A percentile compares a stretch with the other conserved stretches of the same genome.
Conservation (phyloP, 768 basidiomycete species). For the Phylloporus rhodoxanthus region DNA sequence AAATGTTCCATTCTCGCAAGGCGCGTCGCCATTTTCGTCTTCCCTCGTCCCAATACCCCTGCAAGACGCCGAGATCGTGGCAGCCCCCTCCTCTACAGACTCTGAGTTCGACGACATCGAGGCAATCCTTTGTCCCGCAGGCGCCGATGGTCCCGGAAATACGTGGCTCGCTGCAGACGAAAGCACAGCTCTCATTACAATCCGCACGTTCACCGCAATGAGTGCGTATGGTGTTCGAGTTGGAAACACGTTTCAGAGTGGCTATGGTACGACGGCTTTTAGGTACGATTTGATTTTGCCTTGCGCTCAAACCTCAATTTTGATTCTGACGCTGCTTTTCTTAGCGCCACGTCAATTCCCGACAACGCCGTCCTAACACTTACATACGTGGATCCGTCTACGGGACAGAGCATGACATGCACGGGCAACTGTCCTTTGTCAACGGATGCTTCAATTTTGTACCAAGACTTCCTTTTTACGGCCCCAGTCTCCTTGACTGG, state of each 20-base stretch:
- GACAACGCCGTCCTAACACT: conserved; percentile 78
- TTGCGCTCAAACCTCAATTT: neutral
- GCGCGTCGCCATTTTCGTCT: conserved; percentile 81
- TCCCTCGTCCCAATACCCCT: conserved; percentile 82
- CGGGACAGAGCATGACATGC: conserved; percentile 74
- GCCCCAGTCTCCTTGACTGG: conserved; percentile 69
- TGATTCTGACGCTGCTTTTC: conserved; percentile 7
- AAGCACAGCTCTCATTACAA: conserved; percentile 64
- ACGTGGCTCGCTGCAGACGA: conserved; percentile 82
- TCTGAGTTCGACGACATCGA: conserved; percentile 56
- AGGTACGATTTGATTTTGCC: conserved; percentile 41
- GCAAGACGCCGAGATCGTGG: conserved; percentile 48
- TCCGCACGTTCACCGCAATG: conserved; percentile 68
- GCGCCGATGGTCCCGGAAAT: conserved; percentile 69
- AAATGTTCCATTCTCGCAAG: conserved; percentile 75
- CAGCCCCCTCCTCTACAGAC: conserved; percentile 57
- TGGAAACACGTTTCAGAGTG: conserved; percentile 81
- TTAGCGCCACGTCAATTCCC: conserved; percentile 80
- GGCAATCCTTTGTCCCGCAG: conserved; percentile 80
- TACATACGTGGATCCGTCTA: conserved; percentile 69
- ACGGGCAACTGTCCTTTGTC: conserved; percentile 72
- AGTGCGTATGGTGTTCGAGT: conserved; percentile 77
- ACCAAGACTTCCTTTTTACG: conserved; percentile 91
- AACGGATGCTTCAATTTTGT: conserved; percentile 67
- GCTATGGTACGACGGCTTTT: conserved; percentile 84